Evolutionary conservation across 2,329 filamentous ascomycete genomes (phyloP).

Genomic region (Nectriaceae sp.): DNA sequence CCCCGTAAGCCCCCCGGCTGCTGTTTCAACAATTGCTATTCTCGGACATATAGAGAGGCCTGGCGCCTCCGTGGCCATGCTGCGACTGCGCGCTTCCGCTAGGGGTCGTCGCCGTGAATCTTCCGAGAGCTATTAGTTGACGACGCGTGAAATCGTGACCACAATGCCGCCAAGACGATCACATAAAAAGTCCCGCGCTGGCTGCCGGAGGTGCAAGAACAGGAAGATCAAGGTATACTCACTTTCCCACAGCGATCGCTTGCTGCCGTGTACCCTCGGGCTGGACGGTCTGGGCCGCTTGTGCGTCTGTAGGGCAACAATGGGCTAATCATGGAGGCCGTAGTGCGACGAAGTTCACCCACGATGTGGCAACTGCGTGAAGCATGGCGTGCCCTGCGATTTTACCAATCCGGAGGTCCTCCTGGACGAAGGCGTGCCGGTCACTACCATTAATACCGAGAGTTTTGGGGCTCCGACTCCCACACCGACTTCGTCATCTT

Average conservation of each 20-base stretch:
- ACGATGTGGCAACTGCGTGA: slow-evolving; percentile 65
- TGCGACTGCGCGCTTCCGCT: slow-evolving; percentile 26
- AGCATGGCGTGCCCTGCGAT: slow-evolving; percentile 67
- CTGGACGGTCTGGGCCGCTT: too few relatives aligned
- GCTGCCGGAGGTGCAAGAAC: slow-evolving; percentile 66
- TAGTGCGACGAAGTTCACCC: slow-evolving; percentile 69
- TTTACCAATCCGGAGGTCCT: slow-evolving; percentile 57
- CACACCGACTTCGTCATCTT: slow-evolving; percentile 20
- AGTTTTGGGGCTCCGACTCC: slow-evolving; percentile 26
- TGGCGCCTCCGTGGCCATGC: slow-evolving; percentile 34
- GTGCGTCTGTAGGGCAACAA: too few relatives aligned
- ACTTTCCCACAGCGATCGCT: too few relatives aligned
- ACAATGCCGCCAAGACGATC: slow-evolving; percentile 65
- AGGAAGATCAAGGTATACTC: slow-evolving; percentile 69
- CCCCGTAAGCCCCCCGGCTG: slow-evolving; percentile 12
- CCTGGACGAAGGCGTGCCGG: slow-evolving; percentile 42
- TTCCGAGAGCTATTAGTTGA: slow-evolving; percentile 21
- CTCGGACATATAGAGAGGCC: too few relatives aligned
- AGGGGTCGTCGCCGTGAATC: slow-evolving; percentile 27
- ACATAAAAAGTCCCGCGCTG: slow-evolving; percentile 70
- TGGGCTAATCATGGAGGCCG: too few relatives aligned
- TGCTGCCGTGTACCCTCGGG: too few relatives aligned
- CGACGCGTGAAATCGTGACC: slow-evolving; percentile 17
- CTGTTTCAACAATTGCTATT: too few relatives aligned
- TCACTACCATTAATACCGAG: slow-evolving; percentile 36